Evolutionary conservation across 352 stramenopile genomes (phyloP).

Genomic region (Achlya hypogyna): DNA sequence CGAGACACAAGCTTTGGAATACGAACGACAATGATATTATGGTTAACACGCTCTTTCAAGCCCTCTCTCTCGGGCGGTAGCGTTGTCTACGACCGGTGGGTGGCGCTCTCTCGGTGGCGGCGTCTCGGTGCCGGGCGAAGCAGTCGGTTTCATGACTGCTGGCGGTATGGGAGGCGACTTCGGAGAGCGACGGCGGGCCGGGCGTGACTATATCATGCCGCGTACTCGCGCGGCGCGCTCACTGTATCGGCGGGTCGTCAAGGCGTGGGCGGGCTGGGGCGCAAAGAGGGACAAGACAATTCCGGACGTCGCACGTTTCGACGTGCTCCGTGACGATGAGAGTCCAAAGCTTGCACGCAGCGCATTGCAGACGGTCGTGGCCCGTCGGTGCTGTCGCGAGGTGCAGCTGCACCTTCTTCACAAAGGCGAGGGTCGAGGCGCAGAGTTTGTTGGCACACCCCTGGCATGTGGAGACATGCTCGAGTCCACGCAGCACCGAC

Average conservation of each 20-base stretch:
- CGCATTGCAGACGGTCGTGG: constrained; percentile 33
- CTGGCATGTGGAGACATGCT: constrained; percentile 35
- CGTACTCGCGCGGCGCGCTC: background rate
- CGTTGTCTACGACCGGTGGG: no score
- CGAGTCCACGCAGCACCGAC: constrained; percentile 41
- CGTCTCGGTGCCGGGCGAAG: no score
- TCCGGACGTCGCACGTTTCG: constrained; percentile 20
- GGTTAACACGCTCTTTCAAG: no score
- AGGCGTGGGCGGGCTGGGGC: background rate
- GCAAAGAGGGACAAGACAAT: constrained; percentile 40
- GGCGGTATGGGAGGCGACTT: no score
- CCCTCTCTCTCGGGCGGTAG: no score
- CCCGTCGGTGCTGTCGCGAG: constrained; percentile 23
- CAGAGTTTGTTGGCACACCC: constrained; percentile 46
- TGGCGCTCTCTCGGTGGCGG: no score
- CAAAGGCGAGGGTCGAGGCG: constrained; percentile 41
- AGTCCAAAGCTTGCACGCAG: constrained; percentile 51
- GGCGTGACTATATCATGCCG: background rate
- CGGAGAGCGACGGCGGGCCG: no score
- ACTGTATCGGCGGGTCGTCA: background rate
- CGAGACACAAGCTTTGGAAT: background rate
- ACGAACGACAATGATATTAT: background rate
- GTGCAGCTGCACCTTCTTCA: constrained; percentile 41
- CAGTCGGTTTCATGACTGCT: no score
- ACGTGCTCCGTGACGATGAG: constrained; percentile 33